Evolutionary conservation across 2,329 filamentous ascomycete species (phyloP), one percentile per base, ranked within the genome.

Genomic region (Cryoendolithus antarcticus): DNA sequence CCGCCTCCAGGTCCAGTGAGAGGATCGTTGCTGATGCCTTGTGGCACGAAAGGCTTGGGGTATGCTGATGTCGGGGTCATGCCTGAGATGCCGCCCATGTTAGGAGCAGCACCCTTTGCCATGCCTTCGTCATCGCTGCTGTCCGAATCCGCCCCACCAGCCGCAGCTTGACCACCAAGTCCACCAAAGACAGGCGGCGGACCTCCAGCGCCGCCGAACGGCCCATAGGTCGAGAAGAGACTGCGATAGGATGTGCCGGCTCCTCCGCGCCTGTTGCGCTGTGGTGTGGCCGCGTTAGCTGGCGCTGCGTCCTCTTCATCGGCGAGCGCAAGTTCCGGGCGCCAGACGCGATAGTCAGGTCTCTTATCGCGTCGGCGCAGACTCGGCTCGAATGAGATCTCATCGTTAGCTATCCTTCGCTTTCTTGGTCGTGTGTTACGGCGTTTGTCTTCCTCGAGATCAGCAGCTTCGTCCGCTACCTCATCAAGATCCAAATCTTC

Each of bases 41-140:
- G 75, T 9, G 73, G 67, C 40, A 76, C 69, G 12, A 74, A 62
- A 11, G 54, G 55, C 47, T 66, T 62, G 15, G 68, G 66, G 12
- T 66, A 60, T 13, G 59, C 64, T 31, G 72, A 64, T 4, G 72
- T 75, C 12, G 74, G 72, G 5, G 74, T 75, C 67, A 78, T 76
- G 33, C 74, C 75, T 36, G 85, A 66, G 43, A 78, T 73, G 34
- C 80, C 82, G 34, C 67, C 70, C 36, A 69, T 46, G 15, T 44
- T 64, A 60, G 60, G 44, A 70, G 36, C 60, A 55, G 52, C 71
- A 74, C 43, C 81, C 74, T 42, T 44, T 70, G 61, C 47, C 6
- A 37, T 41, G 13, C 76, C 77, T 55, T 98, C 91, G 49, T 98
- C 91, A 52, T 98, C 91, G 58, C 91, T 98, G 60, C 86, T 95